Evolutionary conservation across 148 eudicot species (phyloP).

Genomic region (Suaeda aralocaspica): DNA sequence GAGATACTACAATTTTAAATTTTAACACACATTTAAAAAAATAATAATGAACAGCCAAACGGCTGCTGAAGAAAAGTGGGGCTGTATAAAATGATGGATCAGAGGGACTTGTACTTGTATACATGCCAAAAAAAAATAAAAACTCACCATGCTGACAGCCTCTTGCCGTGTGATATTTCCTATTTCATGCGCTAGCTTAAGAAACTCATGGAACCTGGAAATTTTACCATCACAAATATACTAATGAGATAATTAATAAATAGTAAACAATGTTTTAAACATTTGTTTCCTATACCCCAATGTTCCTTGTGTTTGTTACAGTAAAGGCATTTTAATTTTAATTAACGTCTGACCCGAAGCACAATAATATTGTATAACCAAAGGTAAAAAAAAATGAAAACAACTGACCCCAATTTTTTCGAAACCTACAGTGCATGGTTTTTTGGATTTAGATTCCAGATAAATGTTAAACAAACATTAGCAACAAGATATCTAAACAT

Average conservation of each 20-base stretch:
- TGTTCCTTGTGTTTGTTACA: no score
- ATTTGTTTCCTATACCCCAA: no score
- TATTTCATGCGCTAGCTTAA: conserved; percentile 92
- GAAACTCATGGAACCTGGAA: conserved; percentile 93
- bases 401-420: no score
- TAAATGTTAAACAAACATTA: no score
- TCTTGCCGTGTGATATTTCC: conserved; percentile 98
- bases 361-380: neutral
- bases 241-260: neutral
- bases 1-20: no score
- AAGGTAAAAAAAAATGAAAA: neutral
- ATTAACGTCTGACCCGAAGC: neutral
- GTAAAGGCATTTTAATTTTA: neutral
- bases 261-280: neutral
- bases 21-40: no score
- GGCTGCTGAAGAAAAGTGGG: neutral
- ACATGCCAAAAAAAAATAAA: conserved; percentile 21
- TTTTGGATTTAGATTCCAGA: no score
- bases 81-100: neutral
- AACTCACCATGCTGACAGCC: conserved; percentile 96
- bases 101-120: neutral
- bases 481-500: no score
- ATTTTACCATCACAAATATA: conserved; percentile 6
- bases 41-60: no score
- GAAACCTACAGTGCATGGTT: no score